Evolutionary conservation across 2,329 filamentous ascomycete genomes (phyloP), one percentile per base, ranked within the genome.

Genomic region (Botrytis fragariae): DNA sequence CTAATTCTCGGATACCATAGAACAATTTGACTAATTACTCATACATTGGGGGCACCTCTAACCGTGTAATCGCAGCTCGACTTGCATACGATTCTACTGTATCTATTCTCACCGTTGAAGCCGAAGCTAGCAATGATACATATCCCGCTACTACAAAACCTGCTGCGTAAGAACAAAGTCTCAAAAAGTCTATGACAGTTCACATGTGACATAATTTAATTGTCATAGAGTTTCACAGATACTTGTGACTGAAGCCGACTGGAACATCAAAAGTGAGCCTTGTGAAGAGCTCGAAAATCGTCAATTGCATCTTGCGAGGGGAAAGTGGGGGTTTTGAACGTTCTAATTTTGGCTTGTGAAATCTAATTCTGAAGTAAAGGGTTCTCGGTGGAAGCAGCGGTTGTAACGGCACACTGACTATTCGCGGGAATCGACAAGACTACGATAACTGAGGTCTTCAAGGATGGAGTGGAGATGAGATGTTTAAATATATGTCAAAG

Each of bases 401-500:
- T 16, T 61, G 57, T 32, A 61, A 70, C 39, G 68, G 54, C 0
- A 44, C 29, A 20, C 22, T 70, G 9, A 29, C 32, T 37, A 61
- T 70, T 45, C 20, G 67, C 12, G 68, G 51, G 1, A 70, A 25
- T 70, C 39, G 29, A 48, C n/a, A 61, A 35, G 57, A 70, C 0
- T 70, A 48, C 14, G 39, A 48, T 61, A n/a, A 18, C 18, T 70
- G 54, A 22, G 42, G 29, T 12, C 39, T 60, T 42, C 29, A 61
- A 45, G 57, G 57, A 4, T 70, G 68, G 39, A 35, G 54, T 48
- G 39, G 68, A 48, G 20, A 70, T 48, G 68, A 51, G 32, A 32
- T 70, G 22, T 61, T 60, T 3, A 4, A n/a, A n/a, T 70, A 61
- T 7, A 70, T 70, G 68, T 37, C 57, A n/a, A 61, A 61, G 57